phyloP scores from a whole-genome alignment of 2,329 filamentous ascomycete species.

The Berkeleyomyces basicola region DNA sequence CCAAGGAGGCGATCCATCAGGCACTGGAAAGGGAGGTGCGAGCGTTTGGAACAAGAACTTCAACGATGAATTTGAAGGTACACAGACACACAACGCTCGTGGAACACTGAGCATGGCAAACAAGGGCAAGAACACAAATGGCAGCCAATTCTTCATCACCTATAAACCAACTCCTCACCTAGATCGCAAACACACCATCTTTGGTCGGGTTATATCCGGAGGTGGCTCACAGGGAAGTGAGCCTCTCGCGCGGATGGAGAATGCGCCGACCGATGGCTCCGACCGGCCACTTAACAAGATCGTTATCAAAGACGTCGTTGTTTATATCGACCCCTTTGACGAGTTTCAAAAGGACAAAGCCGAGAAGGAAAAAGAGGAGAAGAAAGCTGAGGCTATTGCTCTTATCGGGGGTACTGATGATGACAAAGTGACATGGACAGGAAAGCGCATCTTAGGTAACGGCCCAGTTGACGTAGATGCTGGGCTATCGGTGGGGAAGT shows the following conservation, averaged over 20 bases:
- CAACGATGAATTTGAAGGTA: slow-evolving; percentile 81
- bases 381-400: slow-evolving; percentile 43
- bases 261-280: slow-evolving; percentile 54
- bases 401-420: slow-evolving; percentile 62
- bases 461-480: slow-evolving; percentile 34
- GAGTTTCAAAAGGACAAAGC: slow-evolving; percentile 69
- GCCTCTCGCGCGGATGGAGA: slow-evolving; percentile 60
- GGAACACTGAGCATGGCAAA: slow-evolving; percentile 91
- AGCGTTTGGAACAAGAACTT: slow-evolving; percentile 94
- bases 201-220: slow-evolving; percentile 69
- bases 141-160: slow-evolving; percentile 84
- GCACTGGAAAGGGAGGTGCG: slow-evolving; percentile 75
- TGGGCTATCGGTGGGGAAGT: slow-evolving; percentile 52
- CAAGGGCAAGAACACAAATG: slow-evolving; percentile 96
- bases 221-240: slow-evolving; percentile 25
- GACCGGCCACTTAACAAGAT: slow-evolving; percentile 66
- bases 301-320: slow-evolving; percentile 61
- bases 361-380: slow-evolving; percentile 41
- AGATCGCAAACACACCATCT: slow-evolving; percentile 94
- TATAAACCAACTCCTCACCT: slow-evolving; percentile 76
- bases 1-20: slow-evolving; percentile 86
- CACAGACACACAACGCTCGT: slow-evolving; percentile 62
- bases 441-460: slow-evolving; percentile 64
- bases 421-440: slow-evolving; percentile 87
- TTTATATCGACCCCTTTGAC: slow-evolving; percentile 89